Percentiles rank a stretch among this genome's conserved stretches.
Evolutionary conservation across 495 filamentous ascomycete genomes (phyloP).

Genomic region (Chaetomium fimeti): DNA sequence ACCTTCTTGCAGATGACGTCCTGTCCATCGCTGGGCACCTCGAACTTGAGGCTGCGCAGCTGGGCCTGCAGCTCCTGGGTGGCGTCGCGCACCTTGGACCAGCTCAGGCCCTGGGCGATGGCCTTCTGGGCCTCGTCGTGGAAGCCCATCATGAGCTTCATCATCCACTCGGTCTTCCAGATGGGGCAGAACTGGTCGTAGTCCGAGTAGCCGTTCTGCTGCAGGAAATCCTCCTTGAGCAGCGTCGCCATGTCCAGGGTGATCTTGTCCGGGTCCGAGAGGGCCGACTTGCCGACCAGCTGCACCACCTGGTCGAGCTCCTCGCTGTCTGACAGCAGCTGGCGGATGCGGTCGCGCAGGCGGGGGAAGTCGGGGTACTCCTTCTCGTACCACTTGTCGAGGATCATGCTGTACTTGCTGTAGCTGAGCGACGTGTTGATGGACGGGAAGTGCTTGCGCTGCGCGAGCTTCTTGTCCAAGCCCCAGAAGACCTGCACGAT

Average conservation of each 20-base stretch:
- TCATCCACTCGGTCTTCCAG: conserved; percentile 99
- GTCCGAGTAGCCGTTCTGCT: conserved; percentile 98
- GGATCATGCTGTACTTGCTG: conserved; percentile 86
- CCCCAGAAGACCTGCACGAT: conserved; percentile 99
- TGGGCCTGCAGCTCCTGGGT: conserved; percentile 80
- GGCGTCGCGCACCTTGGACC: conserved; percentile 87
- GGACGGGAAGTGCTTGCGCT: conserved; percentile 98
- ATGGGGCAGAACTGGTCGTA: conserved; percentile 99
- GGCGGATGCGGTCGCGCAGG: conserved; percentile 85
- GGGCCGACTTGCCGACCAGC: conserved; percentile 92
- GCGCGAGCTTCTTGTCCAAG: conserved; percentile 97
- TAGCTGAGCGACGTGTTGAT: conserved; percentile 96
- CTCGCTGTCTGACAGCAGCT: conserved; percentile 90
- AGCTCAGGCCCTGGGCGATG: conserved; percentile 80
- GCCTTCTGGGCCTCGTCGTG: conserved; percentile 98
- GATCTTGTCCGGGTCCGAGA: conserved; percentile 98
- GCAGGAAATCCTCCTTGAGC: conserved; percentile 97
- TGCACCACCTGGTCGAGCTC: conserved; percentile 98
- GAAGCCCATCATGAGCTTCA: conserved; percentile 98
- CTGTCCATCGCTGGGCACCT: conserved; percentile 77
- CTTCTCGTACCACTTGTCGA: conserved; percentile 92
- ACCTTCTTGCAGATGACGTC: conserved; percentile 76
- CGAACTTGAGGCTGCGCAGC: conserved; percentile 92
- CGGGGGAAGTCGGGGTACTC: conserved; percentile 91
- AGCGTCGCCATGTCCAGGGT: conserved; percentile 88